A percentile compares a stretch with the other conserved stretches of the same genome.
Evolutionary conservation across 83 land plant species (phyloP).

Genomic region (Picea abies): DNA sequence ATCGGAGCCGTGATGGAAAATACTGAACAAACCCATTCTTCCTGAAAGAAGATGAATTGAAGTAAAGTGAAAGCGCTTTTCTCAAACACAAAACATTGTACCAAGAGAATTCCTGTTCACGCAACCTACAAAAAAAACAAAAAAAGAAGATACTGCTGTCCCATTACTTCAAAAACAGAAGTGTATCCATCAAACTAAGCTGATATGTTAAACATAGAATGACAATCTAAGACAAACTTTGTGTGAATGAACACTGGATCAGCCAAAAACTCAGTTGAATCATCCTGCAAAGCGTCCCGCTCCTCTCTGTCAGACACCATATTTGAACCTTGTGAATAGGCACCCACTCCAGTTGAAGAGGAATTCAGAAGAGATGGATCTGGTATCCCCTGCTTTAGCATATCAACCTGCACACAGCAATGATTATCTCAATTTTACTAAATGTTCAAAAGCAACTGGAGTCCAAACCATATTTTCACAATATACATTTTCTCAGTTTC

Average conservation of each 20-base stretch:
- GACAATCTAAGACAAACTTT: constrained; percentile 59
- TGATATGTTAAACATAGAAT: constrained; percentile 2
- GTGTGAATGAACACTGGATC: constrained; percentile 87
- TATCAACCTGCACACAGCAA: constrained; percentile 73
- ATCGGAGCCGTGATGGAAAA: constrained; percentile 34
- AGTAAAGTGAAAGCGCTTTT: constrained; percentile 56
- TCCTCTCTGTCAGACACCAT: constrained; percentile 54
- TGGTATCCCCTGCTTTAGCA: constrained; percentile 92
- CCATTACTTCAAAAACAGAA: constrained; percentile 1
- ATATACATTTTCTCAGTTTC: not conserved
- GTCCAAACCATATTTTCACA: not conserved
- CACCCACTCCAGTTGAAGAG: constrained; percentile 15
- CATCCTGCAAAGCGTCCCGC: constrained; percentile 38
- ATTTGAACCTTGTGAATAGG: constrained; percentile 37
- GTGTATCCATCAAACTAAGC: constrained; percentile 1
- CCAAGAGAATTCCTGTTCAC: constrained; percentile 55
- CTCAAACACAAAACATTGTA: constrained; percentile 41
- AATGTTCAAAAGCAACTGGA: not conserved
- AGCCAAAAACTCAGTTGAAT: constrained; percentile 71
- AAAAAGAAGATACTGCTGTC: not conserved
- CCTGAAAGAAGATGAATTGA: constrained; percentile 61
- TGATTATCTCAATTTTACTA: not conserved
- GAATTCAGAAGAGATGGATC: constrained; percentile 66
- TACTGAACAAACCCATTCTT: constrained; percentile 38
- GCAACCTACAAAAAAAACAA: constrained; percentile 39